Conservation (phyloP, 441 rosid genomes). For the Syzygium syzygioides region DNA sequence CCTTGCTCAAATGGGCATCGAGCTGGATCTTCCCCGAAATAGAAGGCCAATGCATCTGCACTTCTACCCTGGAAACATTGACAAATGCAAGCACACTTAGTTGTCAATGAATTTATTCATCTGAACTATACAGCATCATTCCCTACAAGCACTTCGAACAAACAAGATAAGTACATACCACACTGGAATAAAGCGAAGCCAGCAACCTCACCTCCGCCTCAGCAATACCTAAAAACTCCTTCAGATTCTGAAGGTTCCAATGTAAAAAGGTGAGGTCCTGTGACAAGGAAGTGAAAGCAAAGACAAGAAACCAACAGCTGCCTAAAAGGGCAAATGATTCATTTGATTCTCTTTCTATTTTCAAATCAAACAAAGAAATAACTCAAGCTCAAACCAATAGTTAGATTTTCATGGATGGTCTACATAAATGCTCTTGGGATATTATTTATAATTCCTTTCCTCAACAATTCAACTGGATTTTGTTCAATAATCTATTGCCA, state of each 20-base stretch:
- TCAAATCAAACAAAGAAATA: not conserved
- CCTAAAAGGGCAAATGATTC: not conserved
- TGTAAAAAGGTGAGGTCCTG: not conserved
- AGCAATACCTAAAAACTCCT: constrained; percentile 71
- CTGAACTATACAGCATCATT: not conserved
- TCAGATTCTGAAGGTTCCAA: constrained; percentile 40
- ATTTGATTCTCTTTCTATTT: not conserved
- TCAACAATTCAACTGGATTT: not conserved
- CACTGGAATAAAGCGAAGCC: constrained; percentile 76
- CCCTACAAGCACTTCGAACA: not conserved
- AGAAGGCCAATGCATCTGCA: constrained; percentile 80
- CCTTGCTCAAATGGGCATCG: constrained; percentile 96
- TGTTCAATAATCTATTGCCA: not conserved
- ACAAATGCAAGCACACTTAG: not conserved
- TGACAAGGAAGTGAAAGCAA: not conserved
- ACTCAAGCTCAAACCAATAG: not conserved
- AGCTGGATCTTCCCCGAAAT: constrained; percentile 97
- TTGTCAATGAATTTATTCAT: not conserved
- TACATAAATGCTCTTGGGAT: not conserved
- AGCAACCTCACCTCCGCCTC: constrained; percentile 84
- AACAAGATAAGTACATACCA: constrained; percentile 42
- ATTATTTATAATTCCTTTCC: not conserved
- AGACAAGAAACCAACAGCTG: not conserved
- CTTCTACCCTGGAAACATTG: constrained; percentile 66
- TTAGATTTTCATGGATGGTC: not conserved